Percentiles rank a stretch among this genome's conserved stretches.
These are phyloP conservation scores for Verticillium zaregamsianum DNA, from an alignment of 2,329 filamentous ascomycete species.

Conservation along the genomic window DNA sequence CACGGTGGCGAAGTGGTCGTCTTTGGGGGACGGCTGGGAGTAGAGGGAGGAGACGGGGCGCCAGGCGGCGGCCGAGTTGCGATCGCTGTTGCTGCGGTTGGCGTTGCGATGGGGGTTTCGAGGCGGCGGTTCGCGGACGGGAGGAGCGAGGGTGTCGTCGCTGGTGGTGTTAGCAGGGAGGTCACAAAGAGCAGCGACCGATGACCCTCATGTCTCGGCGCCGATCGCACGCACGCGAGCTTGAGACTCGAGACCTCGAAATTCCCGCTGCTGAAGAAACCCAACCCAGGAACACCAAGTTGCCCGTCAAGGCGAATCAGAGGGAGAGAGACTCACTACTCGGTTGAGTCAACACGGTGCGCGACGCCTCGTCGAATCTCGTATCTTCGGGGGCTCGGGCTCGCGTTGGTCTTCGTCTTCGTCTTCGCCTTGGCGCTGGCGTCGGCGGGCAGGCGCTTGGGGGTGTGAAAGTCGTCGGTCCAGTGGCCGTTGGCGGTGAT, in stretches of 20 bases:
- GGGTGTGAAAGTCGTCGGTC: neutral
- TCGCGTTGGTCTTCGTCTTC: neutral
- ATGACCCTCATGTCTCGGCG: neutral
- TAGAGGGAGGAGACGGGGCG: constrained; percentile 13
- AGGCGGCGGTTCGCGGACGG: constrained; percentile 4
- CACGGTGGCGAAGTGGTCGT: constrained; percentile 13
- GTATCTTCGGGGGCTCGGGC: constrained; percentile 1
- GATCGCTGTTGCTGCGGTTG: neutral
- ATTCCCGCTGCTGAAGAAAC: neutral
- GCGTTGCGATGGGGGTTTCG: constrained; percentile 2
- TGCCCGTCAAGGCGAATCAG: too few relatives aligned
- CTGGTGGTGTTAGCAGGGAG: neutral
- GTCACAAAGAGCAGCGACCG: too few relatives aligned
- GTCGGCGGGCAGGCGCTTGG: neutral
- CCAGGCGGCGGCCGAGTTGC: constrained; percentile 3
- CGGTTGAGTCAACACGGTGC: neutral
- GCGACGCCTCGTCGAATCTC: neutral
- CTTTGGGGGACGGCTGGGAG: constrained; percentile 7
- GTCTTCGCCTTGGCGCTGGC: neutral
- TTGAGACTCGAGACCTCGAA: neutral
- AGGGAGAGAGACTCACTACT: neutral
- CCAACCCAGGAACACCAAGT: neutral
- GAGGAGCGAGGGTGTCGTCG: constrained; percentile 3
- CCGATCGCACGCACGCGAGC: neutral
- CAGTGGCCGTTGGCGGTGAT: neutral